These are phyloP conservation scores for Blastomyces percursus DNA, from an alignment of 2,329 filamentous ascomycete species.

Conservation along the genomic window DNA sequence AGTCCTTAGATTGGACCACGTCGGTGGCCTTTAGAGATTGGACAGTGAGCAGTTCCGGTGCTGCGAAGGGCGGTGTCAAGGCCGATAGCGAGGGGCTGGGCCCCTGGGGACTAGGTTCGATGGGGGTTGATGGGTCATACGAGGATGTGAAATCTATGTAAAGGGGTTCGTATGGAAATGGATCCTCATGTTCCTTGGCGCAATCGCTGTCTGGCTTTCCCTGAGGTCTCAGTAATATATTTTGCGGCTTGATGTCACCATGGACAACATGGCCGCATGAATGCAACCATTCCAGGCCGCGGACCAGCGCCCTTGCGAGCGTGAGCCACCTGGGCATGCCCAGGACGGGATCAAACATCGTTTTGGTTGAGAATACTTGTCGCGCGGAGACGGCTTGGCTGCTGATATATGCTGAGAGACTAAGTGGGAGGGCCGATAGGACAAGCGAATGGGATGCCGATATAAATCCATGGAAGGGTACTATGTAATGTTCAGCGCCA, in stretches of 20 bases:
- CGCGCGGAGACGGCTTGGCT: slow-evolving; percentile 22
- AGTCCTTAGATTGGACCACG: slow-evolving; percentile 27
- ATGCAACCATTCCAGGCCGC: slow-evolving; percentile 36
- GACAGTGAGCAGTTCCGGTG: slow-evolving; percentile 34
- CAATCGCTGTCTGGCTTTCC: background rate
- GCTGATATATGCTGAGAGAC: slow-evolving; percentile 34
- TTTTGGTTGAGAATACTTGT: slow-evolving; percentile 29
- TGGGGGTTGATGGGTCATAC: slow-evolving; percentile 15
- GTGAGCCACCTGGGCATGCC: slow-evolving; percentile 31
- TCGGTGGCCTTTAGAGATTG: slow-evolving; percentile 23
- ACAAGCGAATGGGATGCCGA: slow-evolving; percentile 31
- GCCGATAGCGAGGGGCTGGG: slow-evolving; percentile 24
- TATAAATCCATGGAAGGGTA: slow-evolving; percentile 38
- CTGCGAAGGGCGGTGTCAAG: slow-evolving; percentile 36
- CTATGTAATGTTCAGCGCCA: slow-evolving; percentile 27
- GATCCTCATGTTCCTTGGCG: slow-evolving; percentile 9
- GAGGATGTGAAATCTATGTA: slow-evolving; percentile 38
- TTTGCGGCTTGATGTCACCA: slow-evolving; percentile 40
- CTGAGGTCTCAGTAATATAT: slow-evolving; percentile 30
- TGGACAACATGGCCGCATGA: slow-evolving; percentile 32
- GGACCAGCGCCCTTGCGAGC: slow-evolving; percentile 32
- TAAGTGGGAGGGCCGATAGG: slow-evolving; percentile 35
- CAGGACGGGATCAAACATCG: slow-evolving; percentile 37
- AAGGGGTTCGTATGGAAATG: slow-evolving; percentile 32
- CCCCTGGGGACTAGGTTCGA: slow-evolving; percentile 10